These are phyloP conservation scores for Populus tomentosa DNA, from an alignment of 441 rosid genomes.

Conservation along the genomic window DNA sequence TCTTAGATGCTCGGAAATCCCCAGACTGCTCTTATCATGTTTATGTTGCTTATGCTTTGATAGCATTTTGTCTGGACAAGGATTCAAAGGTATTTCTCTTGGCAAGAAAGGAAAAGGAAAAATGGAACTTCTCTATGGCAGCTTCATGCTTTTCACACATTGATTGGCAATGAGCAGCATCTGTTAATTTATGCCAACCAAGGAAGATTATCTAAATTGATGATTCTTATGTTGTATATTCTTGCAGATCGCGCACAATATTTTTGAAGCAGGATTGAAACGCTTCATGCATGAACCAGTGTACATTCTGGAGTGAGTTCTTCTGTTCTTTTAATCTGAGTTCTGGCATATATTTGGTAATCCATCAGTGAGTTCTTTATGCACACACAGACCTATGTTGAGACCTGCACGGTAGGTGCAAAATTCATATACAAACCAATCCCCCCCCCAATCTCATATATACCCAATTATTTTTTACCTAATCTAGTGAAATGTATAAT, in stretches of 20 bases:
- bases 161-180: neutral
- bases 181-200: slow-evolving; percentile 3
- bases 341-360: neutral
- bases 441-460: too few relatives aligned
- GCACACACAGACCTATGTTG: neutral
- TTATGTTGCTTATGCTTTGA: slow-evolving; percentile 86
- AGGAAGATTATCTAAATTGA: neutral
- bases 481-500: neutral
- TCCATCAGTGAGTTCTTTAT: neutral
- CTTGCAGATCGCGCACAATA: slow-evolving; percentile 81
- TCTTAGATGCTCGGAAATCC: slow-evolving; percentile 84
- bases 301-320: slow-evolving; percentile 88
- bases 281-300: slow-evolving; percentile 91
- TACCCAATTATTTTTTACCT: too few relatives aligned
- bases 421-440: too few relatives aligned
- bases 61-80: slow-evolving; percentile 95
- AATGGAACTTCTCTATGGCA: neutral
- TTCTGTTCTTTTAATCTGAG: slow-evolving; percentile 9
- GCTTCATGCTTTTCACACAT: slow-evolving; percentile 1
- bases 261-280: slow-evolving; percentile 93
- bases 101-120: neutral
- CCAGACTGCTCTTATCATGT: slow-evolving; percentile 88
- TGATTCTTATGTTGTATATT: slow-evolving; percentile 13
- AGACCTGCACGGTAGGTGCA: neutral
- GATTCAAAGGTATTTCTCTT: slow-evolving; percentile 69